Evolutionary conservation across 2,329 filamentous ascomycete species (phyloP), one percentile per base, ranked within the genome.

Genomic region (Trichoderma atroviride): DNA sequence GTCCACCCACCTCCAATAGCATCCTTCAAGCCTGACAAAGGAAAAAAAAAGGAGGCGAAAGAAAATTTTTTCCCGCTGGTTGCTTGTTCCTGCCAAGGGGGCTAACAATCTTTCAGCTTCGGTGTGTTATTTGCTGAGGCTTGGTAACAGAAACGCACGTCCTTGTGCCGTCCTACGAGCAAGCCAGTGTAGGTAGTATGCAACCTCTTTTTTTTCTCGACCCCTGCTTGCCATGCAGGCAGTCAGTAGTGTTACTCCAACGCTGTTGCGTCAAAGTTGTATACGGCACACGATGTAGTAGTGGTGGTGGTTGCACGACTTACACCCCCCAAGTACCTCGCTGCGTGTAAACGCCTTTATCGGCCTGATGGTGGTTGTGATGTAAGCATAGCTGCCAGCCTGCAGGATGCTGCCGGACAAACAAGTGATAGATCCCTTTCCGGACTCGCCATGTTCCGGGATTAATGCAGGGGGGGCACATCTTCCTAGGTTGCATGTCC

Each of bases 31-130:
- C 37, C 40, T 66, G 22, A 29, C 63, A 27, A 35, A 59, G 50
- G 27, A 58, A 40, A 56, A 55, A 31, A 59, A 43, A 59, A 52
- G 53, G 64, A 59, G 64, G 64, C 64, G 40, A 67, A 43, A 63
- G 47, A 35, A 66, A 22, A 16, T 11, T 22, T 58, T 64, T 24
- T 31, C 22, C 35, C 24, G 22, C n/a, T 47, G 33, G 52, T 43
- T 56, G 60, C 60, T 43, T 61, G 59, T 29, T 62, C 33, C 58
- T 47, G 31, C 14, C n/a, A 52, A 50, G 59, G 40, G 59, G 43
- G 43, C 24, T 14, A 37, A 22, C 33, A 5, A 37, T 37, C 27
- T 43, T 27, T 43, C 13, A 31, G 13, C 62, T n/a, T 10, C 52
- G 33, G 50, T 53, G 40, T 62, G 59, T 43, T 24, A 47, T 47